phyloP scores from a whole-genome alignment of 192 early-diverging fungal species.

The Gigaspora rosea region DNA sequence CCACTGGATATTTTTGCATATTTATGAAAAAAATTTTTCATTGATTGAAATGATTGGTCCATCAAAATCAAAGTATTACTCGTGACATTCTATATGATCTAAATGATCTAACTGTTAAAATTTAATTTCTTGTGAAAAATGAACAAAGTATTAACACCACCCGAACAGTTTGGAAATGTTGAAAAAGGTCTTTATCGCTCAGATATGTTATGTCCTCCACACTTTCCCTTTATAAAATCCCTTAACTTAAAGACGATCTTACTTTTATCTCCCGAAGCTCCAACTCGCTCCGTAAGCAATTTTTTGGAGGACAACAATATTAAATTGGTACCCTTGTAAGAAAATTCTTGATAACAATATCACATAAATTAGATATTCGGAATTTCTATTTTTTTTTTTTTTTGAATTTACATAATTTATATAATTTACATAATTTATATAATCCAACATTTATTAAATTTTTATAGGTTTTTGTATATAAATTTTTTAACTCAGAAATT shows the following conservation, averaged over 20 bases:
- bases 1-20: background rate
- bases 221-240: constrained; percentile 81
- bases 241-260: constrained; percentile 79
- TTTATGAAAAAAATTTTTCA: background rate
- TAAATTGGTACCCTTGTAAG: constrained; percentile 51
- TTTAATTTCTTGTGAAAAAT: no score
- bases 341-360: background rate
- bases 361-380: no score
- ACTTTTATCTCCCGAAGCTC: constrained; percentile 80
- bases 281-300: constrained; percentile 69
- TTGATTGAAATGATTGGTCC: background rate
- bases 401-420: background rate
- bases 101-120: no score
- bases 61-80: background rate
- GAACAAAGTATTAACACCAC: constrained; percentile 51
- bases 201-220: constrained; percentile 66
- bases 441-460: no score
- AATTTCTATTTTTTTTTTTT: background rate
- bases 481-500: no score
- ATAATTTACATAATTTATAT: background rate
- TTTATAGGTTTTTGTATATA: no score
- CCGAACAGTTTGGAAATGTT: constrained; percentile 89
- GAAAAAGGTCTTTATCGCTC: constrained; percentile 88
- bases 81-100: no score
- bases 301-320: constrained; percentile 75